Percentiles rank a stretch among this genome's conserved stretches.
These are phyloP conservation scores for Colletotrichum falcatum DNA, from an alignment of 2,329 filamentous ascomycete genomes.

Conservation along the genomic window DNA sequence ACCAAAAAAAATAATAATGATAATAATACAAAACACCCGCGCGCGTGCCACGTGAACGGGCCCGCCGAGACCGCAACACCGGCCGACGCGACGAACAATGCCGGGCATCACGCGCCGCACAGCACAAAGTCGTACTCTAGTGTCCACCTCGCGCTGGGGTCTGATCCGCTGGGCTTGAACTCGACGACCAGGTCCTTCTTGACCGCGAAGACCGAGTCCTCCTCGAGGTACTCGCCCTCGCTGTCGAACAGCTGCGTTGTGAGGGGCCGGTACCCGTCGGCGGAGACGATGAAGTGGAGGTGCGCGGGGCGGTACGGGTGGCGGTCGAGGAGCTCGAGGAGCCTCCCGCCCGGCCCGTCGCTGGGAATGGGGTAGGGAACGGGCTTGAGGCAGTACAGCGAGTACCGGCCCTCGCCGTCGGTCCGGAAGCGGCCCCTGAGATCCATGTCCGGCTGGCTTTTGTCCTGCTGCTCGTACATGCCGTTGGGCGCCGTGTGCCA, in stretches of 20 bases:
- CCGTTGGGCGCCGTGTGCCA: constrained; percentile 75
- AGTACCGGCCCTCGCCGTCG: constrained; percentile 72
- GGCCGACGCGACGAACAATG: not conserved
- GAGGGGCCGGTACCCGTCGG: constrained; percentile 69
- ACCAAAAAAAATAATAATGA: no score
- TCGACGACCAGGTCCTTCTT: constrained; percentile 49
- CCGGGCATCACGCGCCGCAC: constrained; percentile 5
- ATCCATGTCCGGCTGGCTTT: constrained; percentile 77
- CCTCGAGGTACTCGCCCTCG: constrained; percentile 63
- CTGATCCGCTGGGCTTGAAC: constrained; percentile 44
- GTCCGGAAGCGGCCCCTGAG: constrained; percentile 79
- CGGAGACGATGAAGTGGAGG: constrained; percentile 53
- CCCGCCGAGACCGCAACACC: no score
- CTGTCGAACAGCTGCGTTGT: constrained; percentile 75
- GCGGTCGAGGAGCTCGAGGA: constrained; percentile 48
- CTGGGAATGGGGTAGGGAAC: constrained; percentile 63
- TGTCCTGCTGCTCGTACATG: constrained; percentile 79
- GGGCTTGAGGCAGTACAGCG: constrained; percentile 70
- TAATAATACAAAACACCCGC: not conserved
- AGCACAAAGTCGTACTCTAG: constrained; percentile 46
- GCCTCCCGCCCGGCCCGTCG: constrained; percentile 47
- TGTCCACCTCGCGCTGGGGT: constrained; percentile 43
- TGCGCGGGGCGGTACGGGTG: constrained; percentile 51
- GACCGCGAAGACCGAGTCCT: constrained; percentile 53
- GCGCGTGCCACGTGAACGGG: not conserved